These are phyloP conservation scores for Cornus florida DNA, from an alignment of 148 eudicot genomes.

Conservation along the genomic window DNA sequence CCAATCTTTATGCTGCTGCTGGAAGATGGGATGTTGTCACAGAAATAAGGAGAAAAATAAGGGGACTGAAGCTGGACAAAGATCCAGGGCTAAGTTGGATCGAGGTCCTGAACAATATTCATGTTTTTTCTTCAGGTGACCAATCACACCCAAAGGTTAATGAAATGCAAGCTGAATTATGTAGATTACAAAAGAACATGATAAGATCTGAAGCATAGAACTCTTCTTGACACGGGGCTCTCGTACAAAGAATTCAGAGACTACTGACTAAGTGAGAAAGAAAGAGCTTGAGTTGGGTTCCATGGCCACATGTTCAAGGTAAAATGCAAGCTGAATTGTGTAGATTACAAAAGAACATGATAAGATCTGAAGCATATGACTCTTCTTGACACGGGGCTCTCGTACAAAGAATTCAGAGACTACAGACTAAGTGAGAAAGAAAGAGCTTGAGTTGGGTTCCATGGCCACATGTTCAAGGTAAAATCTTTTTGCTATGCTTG, in stretches of 20 bases:
- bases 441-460: background rate
- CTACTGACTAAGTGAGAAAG: background rate
- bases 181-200: constrained; percentile 38
- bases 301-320: too few species aligned
- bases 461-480: too few species aligned
- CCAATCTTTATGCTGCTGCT: constrained; percentile 63
- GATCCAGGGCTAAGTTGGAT: constrained; percentile 89
- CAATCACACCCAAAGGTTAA: constrained; percentile 46
- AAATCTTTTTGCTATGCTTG: too few species aligned
- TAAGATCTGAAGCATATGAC: constrained; percentile 25
- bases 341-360: constrained; percentile 38
- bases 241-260: background rate
- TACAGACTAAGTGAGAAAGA: background rate
- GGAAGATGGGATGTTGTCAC: constrained; percentile 72
- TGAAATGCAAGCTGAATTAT: constrained; percentile 46
- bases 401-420: background rate
- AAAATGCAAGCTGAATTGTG: constrained; percentile 41
- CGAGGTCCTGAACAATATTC: constrained; percentile 37
- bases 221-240: constrained; percentile 12
- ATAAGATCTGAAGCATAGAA: constrained; percentile 25
- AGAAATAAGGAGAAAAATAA: constrained; percentile 57
- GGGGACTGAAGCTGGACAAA: constrained; percentile 47
- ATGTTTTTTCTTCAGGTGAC: constrained; percentile 70
- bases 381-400: constrained; percentile 13
- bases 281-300: background rate